Conservation (phyloP, 2,329 filamentous ascomycete species). For the Ophidiomyces ophidiicola region DNA sequence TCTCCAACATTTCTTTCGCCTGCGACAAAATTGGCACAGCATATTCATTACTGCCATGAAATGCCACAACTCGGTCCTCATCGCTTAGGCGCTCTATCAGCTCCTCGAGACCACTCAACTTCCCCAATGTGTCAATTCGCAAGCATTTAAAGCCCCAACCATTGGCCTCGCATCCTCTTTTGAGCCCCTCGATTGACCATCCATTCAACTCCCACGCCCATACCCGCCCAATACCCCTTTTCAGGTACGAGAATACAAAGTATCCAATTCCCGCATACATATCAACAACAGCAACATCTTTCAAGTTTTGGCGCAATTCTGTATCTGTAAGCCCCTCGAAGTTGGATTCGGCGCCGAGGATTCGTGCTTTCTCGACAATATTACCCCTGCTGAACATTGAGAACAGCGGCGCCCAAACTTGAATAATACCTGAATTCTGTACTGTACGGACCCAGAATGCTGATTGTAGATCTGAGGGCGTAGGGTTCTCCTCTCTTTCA, state of each 20-base stretch:
- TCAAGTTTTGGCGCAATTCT: conserved; percentile 19
- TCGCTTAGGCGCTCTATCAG: conserved; percentile 22
- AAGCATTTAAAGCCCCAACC: conserved; percentile 52
- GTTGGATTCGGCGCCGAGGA: conserved; percentile 41
- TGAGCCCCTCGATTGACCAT: conserved; percentile 72
- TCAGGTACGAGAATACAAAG: conserved; percentile 74
- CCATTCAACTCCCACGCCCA: conserved; percentile 86
- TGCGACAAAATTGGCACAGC: conserved; percentile 35
- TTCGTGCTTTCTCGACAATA: conserved; percentile 70
- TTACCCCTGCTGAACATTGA: conserved; percentile 95
- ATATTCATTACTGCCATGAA: conserved; percentile 54
- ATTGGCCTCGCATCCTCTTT: conserved; percentile 59
- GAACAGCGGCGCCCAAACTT: conserved; percentile 78
- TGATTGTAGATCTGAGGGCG: conserved; percentile 44
- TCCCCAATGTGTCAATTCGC: conserved; percentile 27
- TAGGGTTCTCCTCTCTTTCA: conserved; percentile 21
- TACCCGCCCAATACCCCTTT: conserved; percentile 54
- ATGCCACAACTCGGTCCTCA: conserved; percentile 49
- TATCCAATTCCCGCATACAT: conserved; percentile 91
- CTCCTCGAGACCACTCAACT: conserved; percentile 18
- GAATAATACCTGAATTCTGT: conserved; percentile 64
- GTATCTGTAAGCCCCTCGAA: conserved; percentile 26
- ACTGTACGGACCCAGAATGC: conserved; percentile 69
- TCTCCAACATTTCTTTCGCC: conserved; percentile 23
- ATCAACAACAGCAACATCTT: conserved; percentile 47